A percentile compares a stretch with the other conserved stretches of the same genome.
Conservation (phyloP, 1,139 yeast genomes). For the Geotrichum siamense region DNA sequence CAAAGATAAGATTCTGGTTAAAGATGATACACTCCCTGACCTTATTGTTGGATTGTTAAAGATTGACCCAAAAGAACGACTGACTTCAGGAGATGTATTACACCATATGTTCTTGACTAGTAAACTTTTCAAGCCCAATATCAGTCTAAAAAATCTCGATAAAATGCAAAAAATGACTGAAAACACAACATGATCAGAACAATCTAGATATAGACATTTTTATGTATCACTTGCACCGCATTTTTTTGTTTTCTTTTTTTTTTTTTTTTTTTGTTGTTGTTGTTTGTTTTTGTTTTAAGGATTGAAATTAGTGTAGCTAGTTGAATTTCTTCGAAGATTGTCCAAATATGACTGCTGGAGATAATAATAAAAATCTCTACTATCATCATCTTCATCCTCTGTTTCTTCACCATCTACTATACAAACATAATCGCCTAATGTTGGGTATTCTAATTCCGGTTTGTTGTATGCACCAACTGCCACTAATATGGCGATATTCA, state of each 20-base stretch:
- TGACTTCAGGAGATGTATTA: slow-evolving; percentile 83
- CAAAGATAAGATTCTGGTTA: slow-evolving; percentile 17
- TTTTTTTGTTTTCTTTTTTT: neutral
- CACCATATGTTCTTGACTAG: slow-evolving; percentile 79
- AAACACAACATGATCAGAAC: too few species aligned
- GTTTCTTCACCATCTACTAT: slow-evolving; percentile 5
- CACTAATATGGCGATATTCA: neutral
- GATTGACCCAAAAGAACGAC: slow-evolving; percentile 84
- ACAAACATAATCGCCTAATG: slow-evolving; percentile 10
- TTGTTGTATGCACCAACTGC: slow-evolving; percentile 10
- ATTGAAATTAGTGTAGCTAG: neutral
- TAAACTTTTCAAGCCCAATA: neutral
- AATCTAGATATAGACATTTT: neutral
- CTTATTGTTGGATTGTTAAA: slow-evolving; percentile 69
- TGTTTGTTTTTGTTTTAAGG: too few species aligned
- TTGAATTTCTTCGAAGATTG: slow-evolving; percentile 17
- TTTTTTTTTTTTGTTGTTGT: neutral
- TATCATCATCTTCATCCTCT: slow-evolving; percentile 15
- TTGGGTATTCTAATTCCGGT: slow-evolving; percentile 8
- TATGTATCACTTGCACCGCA: neutral
- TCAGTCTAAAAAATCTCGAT: too few species aligned
- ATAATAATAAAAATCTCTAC: slow-evolving; percentile 13
- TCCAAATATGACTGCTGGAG: slow-evolving; percentile 16
- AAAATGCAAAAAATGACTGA: too few species aligned
- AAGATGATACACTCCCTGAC: slow-evolving; percentile 51